phyloP scores from a whole-genome alignment of 306 rosid genomes.

The Vigna radiata region DNA sequence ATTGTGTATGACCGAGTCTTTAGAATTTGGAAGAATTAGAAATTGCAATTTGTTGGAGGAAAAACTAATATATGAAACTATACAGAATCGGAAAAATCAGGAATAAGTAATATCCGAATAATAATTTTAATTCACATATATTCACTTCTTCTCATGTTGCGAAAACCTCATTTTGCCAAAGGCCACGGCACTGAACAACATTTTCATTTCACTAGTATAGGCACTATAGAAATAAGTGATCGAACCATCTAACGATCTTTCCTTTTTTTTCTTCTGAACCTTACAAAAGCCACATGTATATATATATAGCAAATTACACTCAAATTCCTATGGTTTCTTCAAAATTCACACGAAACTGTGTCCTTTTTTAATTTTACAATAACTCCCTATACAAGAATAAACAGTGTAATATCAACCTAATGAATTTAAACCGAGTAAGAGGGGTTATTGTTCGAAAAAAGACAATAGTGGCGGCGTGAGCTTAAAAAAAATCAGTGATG shows the following conservation, averaged over 20 bases:
- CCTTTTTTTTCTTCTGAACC: constrained; percentile 19
- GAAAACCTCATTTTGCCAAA: constrained; percentile 4
- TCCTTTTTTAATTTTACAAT: neutral
- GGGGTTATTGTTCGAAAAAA: neutral
- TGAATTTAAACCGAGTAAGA: neutral
- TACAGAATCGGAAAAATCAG: constrained; percentile 10
- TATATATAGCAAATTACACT: neutral
- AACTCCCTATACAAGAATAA: neutral
- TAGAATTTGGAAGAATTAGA: constrained; percentile 17
- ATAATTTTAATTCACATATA: constrained; percentile 24
- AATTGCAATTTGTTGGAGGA: constrained; percentile 13
- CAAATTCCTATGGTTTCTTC: no score
- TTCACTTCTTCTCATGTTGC: constrained; percentile 1
- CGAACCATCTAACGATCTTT: constrained; percentile 6
- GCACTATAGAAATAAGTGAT: neutral
- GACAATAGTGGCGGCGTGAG: neutral
- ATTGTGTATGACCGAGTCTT: neutral
- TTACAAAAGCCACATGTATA: neutral
- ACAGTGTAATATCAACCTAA: neutral
- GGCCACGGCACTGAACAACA: constrained; percentile 9
- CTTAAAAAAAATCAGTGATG: neutral
- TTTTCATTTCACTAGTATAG: constrained; percentile 19
- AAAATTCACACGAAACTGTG: no score
- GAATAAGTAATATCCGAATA: constrained; percentile 11
- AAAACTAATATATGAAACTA: constrained; percentile 19